Evolutionary conservation across 352 stramenopile species (phyloP).

Genomic region (Globisporangium orthogonon): DNA sequence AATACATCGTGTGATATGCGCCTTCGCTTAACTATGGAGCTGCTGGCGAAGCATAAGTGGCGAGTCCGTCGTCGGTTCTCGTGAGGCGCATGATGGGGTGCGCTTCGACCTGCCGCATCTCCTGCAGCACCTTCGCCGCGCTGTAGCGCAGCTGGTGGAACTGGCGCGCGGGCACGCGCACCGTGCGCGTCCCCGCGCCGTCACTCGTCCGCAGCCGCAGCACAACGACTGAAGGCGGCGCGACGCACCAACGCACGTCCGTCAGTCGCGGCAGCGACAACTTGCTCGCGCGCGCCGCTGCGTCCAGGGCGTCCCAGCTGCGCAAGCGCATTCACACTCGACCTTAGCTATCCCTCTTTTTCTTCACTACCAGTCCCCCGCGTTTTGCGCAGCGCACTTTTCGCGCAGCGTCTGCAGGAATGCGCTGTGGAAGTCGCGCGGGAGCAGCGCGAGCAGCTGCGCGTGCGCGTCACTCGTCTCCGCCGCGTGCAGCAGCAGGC

Average conservation of each 20-base stretch:
- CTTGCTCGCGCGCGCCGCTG: background rate
- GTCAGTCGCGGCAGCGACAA: constrained; percentile 30
- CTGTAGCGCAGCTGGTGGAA: constrained; percentile 80
- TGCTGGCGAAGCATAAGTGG: no score
- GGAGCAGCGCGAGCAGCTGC: constrained; percentile 27
- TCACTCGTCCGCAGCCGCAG: constrained; percentile 53
- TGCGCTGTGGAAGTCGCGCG: constrained; percentile 27
- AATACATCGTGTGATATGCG: no score
- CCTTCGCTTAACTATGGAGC: no score
- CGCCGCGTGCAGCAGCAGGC: constrained; percentile 42
- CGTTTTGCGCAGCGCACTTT: constrained; percentile 8
- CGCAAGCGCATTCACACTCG: background rate
- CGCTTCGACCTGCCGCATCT: constrained; percentile 63
- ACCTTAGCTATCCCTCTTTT: no score
- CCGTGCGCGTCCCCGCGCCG: constrained; percentile 21
- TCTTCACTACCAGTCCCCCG: no score
- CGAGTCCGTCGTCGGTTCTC: constrained; percentile 3
- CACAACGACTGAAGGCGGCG: constrained; percentile 18
- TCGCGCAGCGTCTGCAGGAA: constrained; percentile 37
- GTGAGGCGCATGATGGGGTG: constrained; percentile 77
- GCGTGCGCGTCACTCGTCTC: constrained; percentile 21
- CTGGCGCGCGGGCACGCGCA: constrained; percentile 47
- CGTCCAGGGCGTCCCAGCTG: constrained; percentile 27
- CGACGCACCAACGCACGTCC: constrained; percentile 26
- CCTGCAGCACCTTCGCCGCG: constrained; percentile 61